Conservation (phyloP, 352 stramenopile genomes). For the Phytophthora constricta region DNA sequence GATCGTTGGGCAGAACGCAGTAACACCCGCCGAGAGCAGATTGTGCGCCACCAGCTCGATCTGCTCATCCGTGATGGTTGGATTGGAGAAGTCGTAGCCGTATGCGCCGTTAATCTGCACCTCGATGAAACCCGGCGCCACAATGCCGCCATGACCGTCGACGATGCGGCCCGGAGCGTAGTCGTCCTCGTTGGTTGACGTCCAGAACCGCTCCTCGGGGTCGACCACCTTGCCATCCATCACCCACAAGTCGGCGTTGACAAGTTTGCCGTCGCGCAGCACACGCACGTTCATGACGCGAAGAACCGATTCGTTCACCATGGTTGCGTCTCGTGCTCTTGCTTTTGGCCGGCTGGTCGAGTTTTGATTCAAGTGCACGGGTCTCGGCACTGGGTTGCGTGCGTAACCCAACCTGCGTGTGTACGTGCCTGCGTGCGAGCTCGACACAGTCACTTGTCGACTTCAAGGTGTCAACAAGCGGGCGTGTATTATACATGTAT, state of each 20-base stretch:
- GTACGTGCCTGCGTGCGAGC: too few species aligned
- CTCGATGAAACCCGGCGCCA: conserved; percentile 90
- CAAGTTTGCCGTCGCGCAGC: conserved; percentile 52
- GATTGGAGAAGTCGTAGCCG: conserved; percentile 86
- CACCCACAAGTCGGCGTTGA: conserved; percentile 53
- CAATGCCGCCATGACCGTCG: conserved; percentile 74
- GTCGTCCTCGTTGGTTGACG: conserved; percentile 26
- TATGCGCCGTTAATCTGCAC: conserved; percentile 91
- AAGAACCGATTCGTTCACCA: conserved; percentile 31
- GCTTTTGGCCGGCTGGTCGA: background rate
- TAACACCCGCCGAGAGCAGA: conserved; percentile 79
- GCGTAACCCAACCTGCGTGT: too few species aligned
- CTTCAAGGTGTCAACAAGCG: conserved; percentile 2
- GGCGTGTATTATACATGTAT: background rate
- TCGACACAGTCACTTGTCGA: too few species aligned
- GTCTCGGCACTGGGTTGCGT: too few species aligned
- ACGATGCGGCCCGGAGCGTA: conserved; percentile 56
- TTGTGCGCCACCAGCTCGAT: conserved; percentile 55
- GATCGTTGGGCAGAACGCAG: conserved; percentile 90
- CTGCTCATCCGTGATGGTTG: conserved; percentile 43
- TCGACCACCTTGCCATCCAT: conserved; percentile 61
- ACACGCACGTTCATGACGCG: conserved; percentile 71
- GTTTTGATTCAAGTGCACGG: background rate
- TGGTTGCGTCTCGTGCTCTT: background rate
- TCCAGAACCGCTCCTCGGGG: conserved; percentile 65